These are phyloP conservation scores for Veloboletus limbatus DNA, from an alignment of 1,284 basidiomycete genomes.

Conservation along the genomic window DNA sequence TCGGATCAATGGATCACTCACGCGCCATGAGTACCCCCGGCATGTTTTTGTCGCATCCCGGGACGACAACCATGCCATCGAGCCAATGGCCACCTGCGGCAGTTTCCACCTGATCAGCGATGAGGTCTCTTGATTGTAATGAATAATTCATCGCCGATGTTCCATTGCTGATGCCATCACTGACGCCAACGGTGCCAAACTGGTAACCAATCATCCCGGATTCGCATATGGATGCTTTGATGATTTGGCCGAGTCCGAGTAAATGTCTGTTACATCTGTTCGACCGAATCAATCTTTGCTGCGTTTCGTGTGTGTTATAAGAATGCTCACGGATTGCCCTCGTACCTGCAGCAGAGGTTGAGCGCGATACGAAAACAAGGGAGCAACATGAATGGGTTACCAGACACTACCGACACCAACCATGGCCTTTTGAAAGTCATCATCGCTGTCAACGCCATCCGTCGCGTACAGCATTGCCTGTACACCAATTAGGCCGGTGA, in stretches of 20 bases:
- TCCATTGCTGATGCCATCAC: conserved; percentile 98
- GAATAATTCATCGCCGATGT: conserved; percentile 92
- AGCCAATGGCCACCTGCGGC: conserved; percentile 97
- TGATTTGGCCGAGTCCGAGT: conserved; percentile 81
- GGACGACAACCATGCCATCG: conserved; percentile 96
- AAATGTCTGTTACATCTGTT: conserved; percentile 89
- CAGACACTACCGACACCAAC: conserved; percentile 93
- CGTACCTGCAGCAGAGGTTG: conserved; percentile 58
- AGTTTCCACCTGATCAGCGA: conserved; percentile 95
- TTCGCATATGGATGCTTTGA: conserved; percentile 77
- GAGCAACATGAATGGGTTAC: conserved; percentile 46
- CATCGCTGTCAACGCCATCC: conserved; percentile 76
- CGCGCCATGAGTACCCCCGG: conserved; percentile 92
- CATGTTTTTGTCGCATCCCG: conserved; percentile 99
- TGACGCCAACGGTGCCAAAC: conserved; percentile 96
- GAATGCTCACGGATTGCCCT: conserved; percentile 77
- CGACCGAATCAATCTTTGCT: conserved; percentile 1
- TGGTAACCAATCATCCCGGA: conserved; percentile 90
- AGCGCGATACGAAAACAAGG: conserved; percentile 13
- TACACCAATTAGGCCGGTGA: conserved; percentile 1
- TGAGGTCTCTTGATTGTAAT: conserved; percentile 92
- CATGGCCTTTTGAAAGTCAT: conserved; percentile 92
- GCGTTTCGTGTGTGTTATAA: background rate
- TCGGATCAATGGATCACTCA: conserved; percentile 46
- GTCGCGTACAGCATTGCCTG: conserved; percentile 97